Percentiles rank a stretch among this genome's conserved stretches.
Conservation (phyloP, 1,284 basidiomycete species). For the Rhodotorula sp. region DNA sequence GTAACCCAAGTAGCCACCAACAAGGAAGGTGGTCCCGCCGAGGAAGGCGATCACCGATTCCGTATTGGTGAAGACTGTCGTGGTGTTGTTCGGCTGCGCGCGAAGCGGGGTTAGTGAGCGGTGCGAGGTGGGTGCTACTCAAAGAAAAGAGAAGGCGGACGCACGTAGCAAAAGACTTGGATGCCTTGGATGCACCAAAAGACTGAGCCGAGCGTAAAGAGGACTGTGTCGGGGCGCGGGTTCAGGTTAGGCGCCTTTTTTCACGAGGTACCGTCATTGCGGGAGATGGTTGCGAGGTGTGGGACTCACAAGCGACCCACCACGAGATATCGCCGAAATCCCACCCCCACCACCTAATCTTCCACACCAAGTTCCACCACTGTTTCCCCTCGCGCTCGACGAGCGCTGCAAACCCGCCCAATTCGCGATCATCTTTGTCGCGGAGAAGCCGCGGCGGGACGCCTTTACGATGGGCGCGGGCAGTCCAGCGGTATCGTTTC, state of each 20-base stretch:
- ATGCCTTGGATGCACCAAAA: slow-evolving; percentile 33
- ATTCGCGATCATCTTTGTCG: neutral
- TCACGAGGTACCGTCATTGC: too few relatives aligned
- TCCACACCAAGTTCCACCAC: neutral
- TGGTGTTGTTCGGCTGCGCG: slow-evolving; percentile 6
- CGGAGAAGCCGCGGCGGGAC: neutral
- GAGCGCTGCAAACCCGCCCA: neutral
- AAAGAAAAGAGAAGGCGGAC: neutral
- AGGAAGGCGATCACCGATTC: slow-evolving; percentile 29
- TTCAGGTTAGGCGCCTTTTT: neutral
- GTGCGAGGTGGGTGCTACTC: neutral
- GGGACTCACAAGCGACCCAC: slow-evolving; percentile 9
- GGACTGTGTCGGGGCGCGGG: neutral
- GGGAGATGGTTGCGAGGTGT: too few relatives aligned
- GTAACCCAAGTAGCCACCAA: slow-evolving; percentile 31
- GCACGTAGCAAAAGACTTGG: slow-evolving; percentile 24
- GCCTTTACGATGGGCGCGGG: slow-evolving; percentile 7
- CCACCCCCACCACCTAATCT: slow-evolving; percentile 9
- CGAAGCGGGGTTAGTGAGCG: neutral
- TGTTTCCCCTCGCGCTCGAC: neutral
- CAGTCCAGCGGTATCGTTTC: neutral
- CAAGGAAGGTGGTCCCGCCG: slow-evolving; percentile 29
- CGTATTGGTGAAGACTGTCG: slow-evolving; percentile 13
- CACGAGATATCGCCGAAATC: slow-evolving; percentile 9
- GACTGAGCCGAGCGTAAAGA: slow-evolving; percentile 31